Evolutionary conservation across 345 rosid species (phyloP), one percentile per base, ranked within the genome.

Genomic region (Acer yangbiense): DNA sequence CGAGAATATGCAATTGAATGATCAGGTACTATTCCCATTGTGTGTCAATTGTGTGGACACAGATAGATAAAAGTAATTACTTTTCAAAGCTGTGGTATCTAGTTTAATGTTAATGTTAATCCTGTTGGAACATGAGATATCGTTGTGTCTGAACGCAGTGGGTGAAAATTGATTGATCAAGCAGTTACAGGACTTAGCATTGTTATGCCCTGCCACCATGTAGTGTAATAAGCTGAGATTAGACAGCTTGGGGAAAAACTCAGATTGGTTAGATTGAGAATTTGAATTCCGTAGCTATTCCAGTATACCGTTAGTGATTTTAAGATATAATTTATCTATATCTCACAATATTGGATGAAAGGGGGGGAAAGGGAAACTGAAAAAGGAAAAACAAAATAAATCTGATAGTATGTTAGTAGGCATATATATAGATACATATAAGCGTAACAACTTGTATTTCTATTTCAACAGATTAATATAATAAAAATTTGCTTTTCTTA

Each of bases 1-100:
- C 71, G 92, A 92, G 82, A 87, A 88, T 69, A 90, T 96, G 99
- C 88, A 85, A 77, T 82, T 96, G 87, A 91, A 81, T 44, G 85
- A 81, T 81, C 82, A 86, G 90, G 99, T 92, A 77, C 6, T 39
- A 35, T 48, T 50, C 44, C 17, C 23, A 43, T 23, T 6, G 18
- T 32, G 41, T 18, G 39, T 29, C 43, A 10, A 20, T 18, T 18
- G 2, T 60, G 64, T 60, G 27, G 64, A 60, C 64, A 21, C 11
- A 16, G 18, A 50, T 50, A 14, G 17, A 50, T 14, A 43, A 12
- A 23, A 52, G 57, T 10, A 58, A 60, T 21, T 20, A 9, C 12
- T n/a, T 50, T 60, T 18, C 64, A 60, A n/a, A 35, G 39, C n/a
- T 60, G 64, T 9, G 23, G 25, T 16, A 8, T 60, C 9, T 18